These are phyloP conservation scores for Salix koriyanagi DNA, from an alignment of 345 rosid genomes.

Conservation along the genomic window DNA sequence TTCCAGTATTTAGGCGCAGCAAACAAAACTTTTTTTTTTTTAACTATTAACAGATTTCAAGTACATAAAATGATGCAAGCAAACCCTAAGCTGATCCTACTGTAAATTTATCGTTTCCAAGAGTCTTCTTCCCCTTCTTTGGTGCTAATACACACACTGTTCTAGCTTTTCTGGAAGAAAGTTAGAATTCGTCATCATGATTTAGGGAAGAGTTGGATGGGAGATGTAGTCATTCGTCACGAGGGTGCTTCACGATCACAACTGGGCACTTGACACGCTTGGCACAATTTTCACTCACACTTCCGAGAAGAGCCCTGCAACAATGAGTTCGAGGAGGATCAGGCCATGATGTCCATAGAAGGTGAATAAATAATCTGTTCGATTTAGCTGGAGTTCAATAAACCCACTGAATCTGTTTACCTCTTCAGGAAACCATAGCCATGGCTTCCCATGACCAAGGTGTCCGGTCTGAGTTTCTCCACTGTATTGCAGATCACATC, in stretches of 20 bases:
- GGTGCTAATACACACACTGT: neutral
- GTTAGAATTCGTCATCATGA: neutral
- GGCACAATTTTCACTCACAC: slow-evolving; percentile 83
- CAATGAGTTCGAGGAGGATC: neutral
- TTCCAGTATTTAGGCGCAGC: neutral
- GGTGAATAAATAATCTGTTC: neutral
- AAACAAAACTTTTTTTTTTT: neutral
- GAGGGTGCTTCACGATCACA: slow-evolving; percentile 63
- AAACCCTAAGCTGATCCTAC: neutral
- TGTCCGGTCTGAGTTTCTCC: slow-evolving; percentile 66
- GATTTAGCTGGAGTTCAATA: neutral
- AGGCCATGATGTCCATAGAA: neutral
- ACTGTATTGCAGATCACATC: slow-evolving; percentile 71
- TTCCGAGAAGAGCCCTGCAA: slow-evolving; percentile 71
- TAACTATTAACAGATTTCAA: neutral
- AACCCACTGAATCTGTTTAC: slow-evolving; percentile 21
- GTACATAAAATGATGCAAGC: neutral
- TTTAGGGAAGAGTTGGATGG: neutral
- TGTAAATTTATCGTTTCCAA: neutral
- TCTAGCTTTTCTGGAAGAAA: neutral
- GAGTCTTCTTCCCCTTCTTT: neutral
- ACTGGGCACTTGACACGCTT: slow-evolving; percentile 77
- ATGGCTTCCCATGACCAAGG: slow-evolving; percentile 87
- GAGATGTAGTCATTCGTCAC: slow-evolving; percentile 5
- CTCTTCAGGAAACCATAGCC: slow-evolving; percentile 93